Evolutionary conservation across 345 rosid species (phyloP).

Genomic region (Garcia nutans): DNA sequence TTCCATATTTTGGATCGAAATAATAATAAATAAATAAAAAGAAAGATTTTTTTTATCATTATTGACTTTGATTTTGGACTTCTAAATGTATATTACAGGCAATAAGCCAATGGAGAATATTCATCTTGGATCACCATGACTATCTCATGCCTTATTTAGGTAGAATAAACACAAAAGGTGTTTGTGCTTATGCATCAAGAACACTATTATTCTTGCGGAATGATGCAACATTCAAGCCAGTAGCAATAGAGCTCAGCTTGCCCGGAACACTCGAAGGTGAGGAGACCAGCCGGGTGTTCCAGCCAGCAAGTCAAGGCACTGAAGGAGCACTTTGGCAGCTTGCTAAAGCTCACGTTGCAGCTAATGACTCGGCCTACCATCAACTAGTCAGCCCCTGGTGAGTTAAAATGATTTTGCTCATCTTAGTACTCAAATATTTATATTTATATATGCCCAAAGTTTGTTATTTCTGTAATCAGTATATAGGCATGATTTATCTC

Average conservation of each 20-base stretch:
- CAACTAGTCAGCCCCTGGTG: slow-evolving; percentile 66
- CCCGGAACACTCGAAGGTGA: slow-evolving; percentile 19
- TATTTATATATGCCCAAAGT: background rate
- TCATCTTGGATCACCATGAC: slow-evolving; percentile 61
- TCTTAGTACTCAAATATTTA: background rate
- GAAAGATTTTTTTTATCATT: background rate
- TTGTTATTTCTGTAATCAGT: too few relatives aligned
- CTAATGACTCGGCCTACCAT: slow-evolving; percentile 62
- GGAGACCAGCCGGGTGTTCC: slow-evolving; percentile 28
- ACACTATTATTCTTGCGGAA: slow-evolving; percentile 45
- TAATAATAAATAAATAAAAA: too few relatives aligned
- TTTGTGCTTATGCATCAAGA: slow-evolving; percentile 60
- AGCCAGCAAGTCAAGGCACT: slow-evolving; percentile 45
- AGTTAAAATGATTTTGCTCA: slow-evolving; percentile 15
- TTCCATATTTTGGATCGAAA: background rate
- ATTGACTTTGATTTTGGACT: background rate
- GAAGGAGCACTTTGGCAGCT: slow-evolving; percentile 58
- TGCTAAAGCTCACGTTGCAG: slow-evolving; percentile 60
- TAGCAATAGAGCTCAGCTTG: slow-evolving; percentile 56
- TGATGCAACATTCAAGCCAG: slow-evolving; percentile 43
- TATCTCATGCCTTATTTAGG: slow-evolving; percentile 52
- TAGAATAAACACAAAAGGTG: slow-evolving; percentile 36
- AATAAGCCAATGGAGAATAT: slow-evolving; percentile 36
- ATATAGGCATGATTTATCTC: too few relatives aligned
- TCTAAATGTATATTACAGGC: slow-evolving; percentile 33